These are phyloP conservation scores for Fusarium sp. DNA, from an alignment of 2,329 filamentous ascomycete genomes.

Conservation along the genomic window DNA sequence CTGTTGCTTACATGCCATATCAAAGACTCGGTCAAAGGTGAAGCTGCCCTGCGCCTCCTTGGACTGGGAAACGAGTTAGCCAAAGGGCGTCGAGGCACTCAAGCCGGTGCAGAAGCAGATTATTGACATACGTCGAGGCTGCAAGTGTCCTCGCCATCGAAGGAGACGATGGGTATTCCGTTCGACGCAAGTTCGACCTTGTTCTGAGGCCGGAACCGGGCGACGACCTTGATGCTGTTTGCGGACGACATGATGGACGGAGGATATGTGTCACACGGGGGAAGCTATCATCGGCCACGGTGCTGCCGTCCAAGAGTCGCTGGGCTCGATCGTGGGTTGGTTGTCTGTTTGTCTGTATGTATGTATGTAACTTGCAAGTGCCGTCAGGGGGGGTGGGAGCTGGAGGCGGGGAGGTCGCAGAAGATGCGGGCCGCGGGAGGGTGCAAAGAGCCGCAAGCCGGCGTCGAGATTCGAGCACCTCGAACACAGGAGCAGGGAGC, in stretches of 20 bases:
- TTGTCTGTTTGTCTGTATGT: conserved; percentile 2
- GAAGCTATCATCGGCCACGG: conserved; percentile 44
- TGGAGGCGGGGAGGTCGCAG: conserved; percentile 32
- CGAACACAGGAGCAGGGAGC: conserved; percentile 14
- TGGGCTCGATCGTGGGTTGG: conserved; percentile 28
- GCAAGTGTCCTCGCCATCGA: conserved; percentile 91
- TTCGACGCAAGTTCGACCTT: conserved; percentile 90
- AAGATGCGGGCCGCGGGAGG: conserved; percentile 38
- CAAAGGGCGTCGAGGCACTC: not conserved
- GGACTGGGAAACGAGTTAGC: conserved; percentile 68
- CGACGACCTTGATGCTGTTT: conserved; percentile 88
- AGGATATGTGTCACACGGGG: conserved; percentile 37
- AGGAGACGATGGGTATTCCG: conserved; percentile 91
- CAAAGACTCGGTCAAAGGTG: conserved; percentile 98
- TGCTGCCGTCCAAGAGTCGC: conserved; percentile 28
- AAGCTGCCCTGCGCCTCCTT: conserved; percentile 86
- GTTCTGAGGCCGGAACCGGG: conserved; percentile 97
- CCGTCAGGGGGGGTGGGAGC: conserved; percentile 37
- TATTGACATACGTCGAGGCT: conserved; percentile 76
- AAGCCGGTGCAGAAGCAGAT: not conserved
- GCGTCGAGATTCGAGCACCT: conserved; percentile 36
- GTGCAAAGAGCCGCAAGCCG: conserved; percentile 41
- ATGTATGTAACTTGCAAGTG: conserved; percentile 16
- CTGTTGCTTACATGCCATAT: conserved; percentile 88
- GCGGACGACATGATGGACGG: conserved; percentile 64